phyloP scores from a whole-genome alignment of 805 yeast genomes.

The Debaryomyces tyrocola region DNA sequence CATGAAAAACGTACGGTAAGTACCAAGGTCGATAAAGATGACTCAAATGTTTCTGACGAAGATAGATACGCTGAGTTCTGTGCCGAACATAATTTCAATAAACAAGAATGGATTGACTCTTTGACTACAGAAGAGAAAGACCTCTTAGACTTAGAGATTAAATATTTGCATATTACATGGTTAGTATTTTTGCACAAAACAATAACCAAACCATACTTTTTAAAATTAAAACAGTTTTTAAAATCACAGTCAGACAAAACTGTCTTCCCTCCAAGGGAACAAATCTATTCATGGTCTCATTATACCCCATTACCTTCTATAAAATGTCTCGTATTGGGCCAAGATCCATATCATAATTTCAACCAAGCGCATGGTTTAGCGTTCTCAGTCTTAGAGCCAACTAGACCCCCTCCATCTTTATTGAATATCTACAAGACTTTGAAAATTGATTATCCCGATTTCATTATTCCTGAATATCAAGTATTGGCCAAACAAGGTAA shows the following conservation, averaged over 20 bases:
- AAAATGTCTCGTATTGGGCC: conserved; percentile 83
- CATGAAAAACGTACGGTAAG: not conserved
- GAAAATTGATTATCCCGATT: conserved; percentile 62
- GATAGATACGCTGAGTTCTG: conserved; percentile 13
- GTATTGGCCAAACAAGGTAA: conserved; percentile 20
- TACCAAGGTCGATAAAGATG: not conserved
- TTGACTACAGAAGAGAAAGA: conserved; percentile 48
- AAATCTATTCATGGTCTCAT: conserved; percentile 90
- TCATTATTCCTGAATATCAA: conserved; percentile 50
- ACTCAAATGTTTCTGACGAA: not conserved
- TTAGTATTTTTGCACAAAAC: conserved; percentile 65
- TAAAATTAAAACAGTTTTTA: conserved; percentile 67
- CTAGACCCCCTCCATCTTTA: conserved; percentile 80
- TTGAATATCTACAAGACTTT: conserved; percentile 83
- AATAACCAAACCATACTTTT: conserved; percentile 81
- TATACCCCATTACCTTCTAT: conserved; percentile 74
- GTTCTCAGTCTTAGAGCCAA: conserved; percentile 82
- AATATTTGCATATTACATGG: conserved; percentile 78
- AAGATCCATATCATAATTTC: conserved; percentile 92
- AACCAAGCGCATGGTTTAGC: conserved; percentile 98
- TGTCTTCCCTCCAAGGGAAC: conserved; percentile 75
- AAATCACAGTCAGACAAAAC: conserved; percentile 46
- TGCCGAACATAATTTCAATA: conserved; percentile 41
- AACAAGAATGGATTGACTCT: conserved; percentile 48
- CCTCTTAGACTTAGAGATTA: conserved; percentile 65